A percentile compares a stretch with the other conserved stretches of the same genome.
Evolutionary conservation across 2,329 filamentous ascomycete species (phyloP).

Genomic region (Talaromyces sp.): DNA sequence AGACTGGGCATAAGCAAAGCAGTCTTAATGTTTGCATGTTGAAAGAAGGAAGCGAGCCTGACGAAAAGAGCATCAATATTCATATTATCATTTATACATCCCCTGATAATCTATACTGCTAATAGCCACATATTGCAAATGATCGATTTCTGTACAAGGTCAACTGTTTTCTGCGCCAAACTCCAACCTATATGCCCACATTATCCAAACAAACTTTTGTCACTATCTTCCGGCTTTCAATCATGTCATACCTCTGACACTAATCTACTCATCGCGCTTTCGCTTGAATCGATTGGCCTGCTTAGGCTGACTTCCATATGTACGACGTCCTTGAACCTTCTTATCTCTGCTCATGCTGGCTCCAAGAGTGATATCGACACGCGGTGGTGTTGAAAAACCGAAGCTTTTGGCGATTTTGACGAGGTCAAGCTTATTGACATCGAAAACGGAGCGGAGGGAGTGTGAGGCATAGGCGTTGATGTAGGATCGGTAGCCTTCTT

Average conservation of each 20-base stretch:
- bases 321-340: slow-evolving; percentile 63
- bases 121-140: not conserved
- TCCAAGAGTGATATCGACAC: slow-evolving; percentile 75
- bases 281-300: slow-evolving; percentile 60
- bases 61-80: not conserved
- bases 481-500: slow-evolving; percentile 80
- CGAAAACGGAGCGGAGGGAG: slow-evolving; percentile 77
- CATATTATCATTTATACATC: not conserved
- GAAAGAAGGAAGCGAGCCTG: not conserved
- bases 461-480: slow-evolving; percentile 93
- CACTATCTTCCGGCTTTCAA: not conserved
- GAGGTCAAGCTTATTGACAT: slow-evolving; percentile 77
- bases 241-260: too few relatives aligned
- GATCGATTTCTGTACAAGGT: not conserved
- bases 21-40: not conserved
- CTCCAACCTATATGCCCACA: slow-evolving; percentile 18
- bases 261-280: slow-evolving; percentile 39
- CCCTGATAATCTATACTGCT: not conserved
- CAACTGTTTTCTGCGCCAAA: slow-evolving; percentile 11
- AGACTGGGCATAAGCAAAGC: not conserved
- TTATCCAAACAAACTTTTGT: slow-evolving; percentile 11
- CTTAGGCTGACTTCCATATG: slow-evolving; percentile 76
- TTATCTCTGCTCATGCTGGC: slow-evolving; percentile 73
- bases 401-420: slow-evolving; percentile 83
- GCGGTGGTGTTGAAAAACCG: slow-evolving; percentile 72